Evolutionary conservation across 2,329 filamentous ascomycete genomes (phyloP).

Genomic region (Xylaria sp.): DNA sequence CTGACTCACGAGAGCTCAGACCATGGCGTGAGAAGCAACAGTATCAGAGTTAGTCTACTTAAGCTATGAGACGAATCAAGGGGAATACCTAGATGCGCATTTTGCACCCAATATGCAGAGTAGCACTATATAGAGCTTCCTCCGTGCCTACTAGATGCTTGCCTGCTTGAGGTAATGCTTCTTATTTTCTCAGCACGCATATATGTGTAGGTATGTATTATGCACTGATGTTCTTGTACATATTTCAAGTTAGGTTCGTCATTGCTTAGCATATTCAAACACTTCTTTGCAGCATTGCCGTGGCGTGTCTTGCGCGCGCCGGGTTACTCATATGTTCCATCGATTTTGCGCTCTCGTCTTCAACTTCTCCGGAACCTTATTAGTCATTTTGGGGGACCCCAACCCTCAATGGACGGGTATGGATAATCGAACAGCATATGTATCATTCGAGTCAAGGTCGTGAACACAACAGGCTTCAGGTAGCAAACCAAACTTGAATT

Average conservation of each 20-base stretch:
- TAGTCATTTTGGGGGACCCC: constrained; percentile 61
- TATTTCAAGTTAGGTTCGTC: not conserved
- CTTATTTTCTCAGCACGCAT: not conserved
- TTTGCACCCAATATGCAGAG: not conserved
- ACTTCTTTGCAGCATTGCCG: too few relatives aligned
- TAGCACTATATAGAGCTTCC: not conserved
- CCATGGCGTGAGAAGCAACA: constrained; percentile 2
- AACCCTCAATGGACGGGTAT: constrained; percentile 60
- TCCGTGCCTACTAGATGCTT: not conserved
- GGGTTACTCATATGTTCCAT: constrained; percentile 46
- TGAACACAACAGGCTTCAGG: constrained; percentile 53
- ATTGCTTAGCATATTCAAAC: too few relatives aligned
- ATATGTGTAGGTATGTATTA: too few relatives aligned
- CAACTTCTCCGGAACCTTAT: constrained; percentile 61
- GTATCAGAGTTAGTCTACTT: too few relatives aligned
- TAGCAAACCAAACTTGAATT: constrained; percentile 34
- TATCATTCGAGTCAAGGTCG: constrained; percentile 55
- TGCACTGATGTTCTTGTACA: not conserved
- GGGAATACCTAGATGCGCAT: not conserved
- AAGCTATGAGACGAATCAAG: not conserved
- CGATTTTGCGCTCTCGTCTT: constrained; percentile 44
- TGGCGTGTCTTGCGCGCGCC: not conserved
- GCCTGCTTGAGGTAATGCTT: not conserved
- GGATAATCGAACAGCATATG: constrained; percentile 57
- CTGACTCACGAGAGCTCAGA: not conserved